These are phyloP conservation scores for Saturnispora hagleri DNA, from an alignment of 805 yeast genomes.

Conservation along the genomic window DNA sequence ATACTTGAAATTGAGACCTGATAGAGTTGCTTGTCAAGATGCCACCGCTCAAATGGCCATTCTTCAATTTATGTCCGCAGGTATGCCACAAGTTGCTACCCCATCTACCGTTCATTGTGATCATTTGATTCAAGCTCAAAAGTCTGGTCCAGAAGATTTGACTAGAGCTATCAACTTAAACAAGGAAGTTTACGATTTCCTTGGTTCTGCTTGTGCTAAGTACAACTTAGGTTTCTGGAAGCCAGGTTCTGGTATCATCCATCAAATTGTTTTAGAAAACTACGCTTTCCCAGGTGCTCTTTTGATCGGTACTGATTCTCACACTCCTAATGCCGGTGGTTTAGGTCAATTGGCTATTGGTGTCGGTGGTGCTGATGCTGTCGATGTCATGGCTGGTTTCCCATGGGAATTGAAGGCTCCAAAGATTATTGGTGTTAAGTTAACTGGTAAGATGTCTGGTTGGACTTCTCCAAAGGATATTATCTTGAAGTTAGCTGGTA, in stretches of 20 bases:
- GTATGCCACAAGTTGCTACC: slow-evolving; percentile 76
- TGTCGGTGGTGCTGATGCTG: slow-evolving; percentile 99
- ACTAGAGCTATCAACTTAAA: slow-evolving; percentile 73
- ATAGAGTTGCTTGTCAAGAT: slow-evolving; percentile 99
- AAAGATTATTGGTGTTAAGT: slow-evolving; percentile 84
- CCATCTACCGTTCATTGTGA: slow-evolving; percentile 98
- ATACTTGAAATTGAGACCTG: slow-evolving; percentile 89
- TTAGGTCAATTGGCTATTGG: slow-evolving; percentile 98
- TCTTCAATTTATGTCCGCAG: slow-evolving; percentile 95
- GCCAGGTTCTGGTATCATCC: slow-evolving; percentile 98
- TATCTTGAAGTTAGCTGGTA: slow-evolving; percentile 85
- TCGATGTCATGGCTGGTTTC: slow-evolving; percentile 91
- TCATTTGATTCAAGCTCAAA: slow-evolving; percentile 93
- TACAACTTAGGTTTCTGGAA: slow-evolving; percentile 99
- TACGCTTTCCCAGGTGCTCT: slow-evolving; percentile 93
- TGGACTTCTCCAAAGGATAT: slow-evolving; percentile 98
- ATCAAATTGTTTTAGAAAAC: slow-evolving; percentile 94
- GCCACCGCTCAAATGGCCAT: slow-evolving; percentile 99
- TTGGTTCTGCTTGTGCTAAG: slow-evolving; percentile 85
- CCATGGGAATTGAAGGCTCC: slow-evolving; percentile 99
- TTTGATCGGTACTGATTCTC: slow-evolving; percentile 98
- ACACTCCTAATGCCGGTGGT: slow-evolving; percentile 99
- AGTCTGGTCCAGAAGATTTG: slow-evolving; percentile 82
- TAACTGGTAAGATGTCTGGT: slow-evolving; percentile 81
- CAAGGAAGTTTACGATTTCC: slow-evolving; percentile 92